phyloP scores from a whole-genome alignment of 768 basidiomycete species.

The Leucosporidium yakuticum region DNA sequence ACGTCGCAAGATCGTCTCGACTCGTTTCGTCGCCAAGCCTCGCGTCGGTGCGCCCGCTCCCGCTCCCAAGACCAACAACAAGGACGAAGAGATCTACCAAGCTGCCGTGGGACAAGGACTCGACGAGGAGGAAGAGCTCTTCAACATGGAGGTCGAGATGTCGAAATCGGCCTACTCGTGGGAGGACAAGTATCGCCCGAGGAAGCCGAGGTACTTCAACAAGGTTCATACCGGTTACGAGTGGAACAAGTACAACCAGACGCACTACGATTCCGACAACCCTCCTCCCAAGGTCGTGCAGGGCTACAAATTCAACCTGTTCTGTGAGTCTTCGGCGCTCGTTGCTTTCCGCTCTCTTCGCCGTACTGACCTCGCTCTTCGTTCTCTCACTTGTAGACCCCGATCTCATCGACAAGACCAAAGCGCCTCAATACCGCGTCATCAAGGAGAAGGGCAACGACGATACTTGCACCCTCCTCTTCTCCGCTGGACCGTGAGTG shows the following conservation, averaged over 20 bases:
- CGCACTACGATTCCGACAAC: slow-evolving; percentile 99
- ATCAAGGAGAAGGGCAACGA: slow-evolving; percentile 90
- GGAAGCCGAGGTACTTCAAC: slow-evolving; percentile 98
- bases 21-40: slow-evolving; percentile 75
- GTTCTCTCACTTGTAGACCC: too few species aligned
- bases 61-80: slow-evolving; percentile 41
- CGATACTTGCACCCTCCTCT: slow-evolving; percentile 86
- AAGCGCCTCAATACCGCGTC: slow-evolving; percentile 86
- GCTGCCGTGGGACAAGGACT: slow-evolving; percentile 80
- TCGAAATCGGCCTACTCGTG: slow-evolving; percentile 83
- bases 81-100: slow-evolving; percentile 43
- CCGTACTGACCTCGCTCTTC: not conserved
- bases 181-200: slow-evolving; percentile 97
- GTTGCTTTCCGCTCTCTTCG: not conserved
- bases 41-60: slow-evolving; percentile 40
- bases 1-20: slow-evolving; percentile 72
- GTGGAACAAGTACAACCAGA: slow-evolving; percentile 99
- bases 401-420: slow-evolving; percentile 95
- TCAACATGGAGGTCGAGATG: slow-evolving; percentile 81
- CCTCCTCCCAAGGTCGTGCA: slow-evolving; percentile 99
- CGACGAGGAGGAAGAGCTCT: slow-evolving; percentile 92
- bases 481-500: slow-evolving; percentile 73
- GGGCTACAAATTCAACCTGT: slow-evolving; percentile 66
- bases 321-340: slow-evolving; percentile 8
- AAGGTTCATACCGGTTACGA: slow-evolving; percentile 98